A percentile compares a stretch with the other conserved stretches of the same genome.
phyloP scores from a whole-genome alignment of 192 early-diverging fungal genomes.

The Linnemannia elongata region DNA sequence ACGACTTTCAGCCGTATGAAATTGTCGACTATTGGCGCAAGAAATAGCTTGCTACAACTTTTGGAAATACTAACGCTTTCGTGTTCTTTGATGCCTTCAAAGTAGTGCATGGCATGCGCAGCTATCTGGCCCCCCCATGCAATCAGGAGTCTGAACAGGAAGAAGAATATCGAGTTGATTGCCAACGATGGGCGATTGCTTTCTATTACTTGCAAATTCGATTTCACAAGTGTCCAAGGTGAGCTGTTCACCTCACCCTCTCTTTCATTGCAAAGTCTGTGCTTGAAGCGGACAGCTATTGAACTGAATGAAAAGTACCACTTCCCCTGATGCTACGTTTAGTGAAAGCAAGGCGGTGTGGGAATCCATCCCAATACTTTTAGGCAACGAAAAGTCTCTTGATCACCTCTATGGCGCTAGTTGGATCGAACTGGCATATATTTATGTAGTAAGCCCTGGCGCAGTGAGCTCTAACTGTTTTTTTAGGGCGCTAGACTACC shows the following conservation, averaged over 20 bases:
- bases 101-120: neutral
- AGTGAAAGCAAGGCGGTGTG: neutral
- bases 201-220: neutral
- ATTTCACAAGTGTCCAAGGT: neutral
- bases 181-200: neutral
- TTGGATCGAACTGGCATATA: neutral
- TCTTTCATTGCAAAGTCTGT: too few relatives aligned
- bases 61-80: neutral
- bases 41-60: neutral
- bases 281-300: too few relatives aligned
- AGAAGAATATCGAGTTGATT: neutral
- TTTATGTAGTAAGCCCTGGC: neutral
- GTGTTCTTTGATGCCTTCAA: neutral
- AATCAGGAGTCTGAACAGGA: neutral
- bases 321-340: neutral
- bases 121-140: neutral
- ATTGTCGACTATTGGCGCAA: too few relatives aligned
- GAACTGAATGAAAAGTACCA: too few relatives aligned
- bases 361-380: neutral
- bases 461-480: neutral
- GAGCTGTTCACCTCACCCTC: neutral
- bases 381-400: neutral
- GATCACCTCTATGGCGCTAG: slow-evolving; percentile 3
- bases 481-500: too few relatives aligned
- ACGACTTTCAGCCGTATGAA: neutral